Evolutionary conservation across 257 asterid genomes (phyloP), one percentile per base, ranked within the genome.

Genomic region (Scutellaria galericulata): DNA sequence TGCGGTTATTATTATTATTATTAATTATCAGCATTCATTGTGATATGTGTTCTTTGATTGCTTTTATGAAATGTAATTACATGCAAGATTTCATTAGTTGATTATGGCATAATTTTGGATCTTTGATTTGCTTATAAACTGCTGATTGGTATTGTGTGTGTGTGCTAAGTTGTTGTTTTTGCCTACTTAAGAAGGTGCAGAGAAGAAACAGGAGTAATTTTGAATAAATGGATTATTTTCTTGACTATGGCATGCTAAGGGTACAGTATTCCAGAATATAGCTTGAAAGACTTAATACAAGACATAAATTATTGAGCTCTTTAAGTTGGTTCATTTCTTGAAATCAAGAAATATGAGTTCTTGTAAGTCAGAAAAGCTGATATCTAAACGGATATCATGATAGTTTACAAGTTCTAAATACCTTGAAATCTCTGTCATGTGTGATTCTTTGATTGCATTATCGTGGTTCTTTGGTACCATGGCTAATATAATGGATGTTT

Each of bases 361-460:
- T 63, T 65, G 53, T 52, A 20, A 41, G 61, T 54, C 44, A 42
- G 22, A 7, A 66, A 60, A 60, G 18, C 62, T 67, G 47, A 9
- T 48, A 48, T 39, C 11, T 63, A 15, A 37, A 22, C 60, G 39
- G 11, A 42, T 68, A 60, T 27, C 44, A 11, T 7, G 9, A 18
- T 35, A 68, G 51, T 59, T 62, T 22, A 27, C 59, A n/a, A 35
- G 22, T 63, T 63, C 40, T 73, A 13, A 14, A 50, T 24, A 35
- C 65, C 51, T 79, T 14, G 37, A 35, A 0, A 31, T 8, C 35
- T 44, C 51, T 27, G 12, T 47, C 35, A 46, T 6, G 40, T 22
- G 15, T 11, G 61, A 55, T 5, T 20, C 40, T 45, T 64, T 7
- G 27, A 31, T 69, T 63, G 39, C 24, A 10, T 70, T 68, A 40